Evolutionary conservation across 192 early-diverging fungal species (phyloP).

Genomic region (Backusella liffmaniae): DNA sequence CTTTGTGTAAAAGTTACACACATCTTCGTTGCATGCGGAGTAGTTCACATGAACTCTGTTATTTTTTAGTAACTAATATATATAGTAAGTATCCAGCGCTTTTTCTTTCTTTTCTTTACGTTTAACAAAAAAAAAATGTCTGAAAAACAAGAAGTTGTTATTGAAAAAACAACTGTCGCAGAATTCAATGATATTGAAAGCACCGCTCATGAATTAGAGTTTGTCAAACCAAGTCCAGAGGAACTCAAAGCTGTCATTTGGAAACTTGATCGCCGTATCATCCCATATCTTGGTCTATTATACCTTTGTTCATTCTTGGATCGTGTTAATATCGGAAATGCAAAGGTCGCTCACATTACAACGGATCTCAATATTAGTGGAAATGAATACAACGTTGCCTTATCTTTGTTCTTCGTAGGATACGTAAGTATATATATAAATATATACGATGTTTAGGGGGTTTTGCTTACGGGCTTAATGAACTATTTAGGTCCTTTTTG

Average conservation of each 20-base stretch:
- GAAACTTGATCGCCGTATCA: constrained; percentile 63
- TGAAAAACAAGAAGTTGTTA: neutral
- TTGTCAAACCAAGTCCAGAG: constrained; percentile 13
- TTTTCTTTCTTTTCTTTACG: neutral
- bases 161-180: neutral
- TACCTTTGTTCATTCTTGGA: constrained; percentile 73
- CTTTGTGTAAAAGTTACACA: constrained; percentile 1
- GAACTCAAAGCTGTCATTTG: constrained; percentile 44
- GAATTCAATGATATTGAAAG: constrained; percentile 1
- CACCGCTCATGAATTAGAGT: neutral
- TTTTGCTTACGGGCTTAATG: neutral
- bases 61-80: neutral
- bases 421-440: constrained; percentile 37
- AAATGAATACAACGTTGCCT: constrained; percentile 54
- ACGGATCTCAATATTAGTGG: constrained; percentile 43
- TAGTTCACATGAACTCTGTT: neutral
- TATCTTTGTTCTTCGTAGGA: constrained; percentile 72
- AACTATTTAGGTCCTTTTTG: constrained; percentile 58
- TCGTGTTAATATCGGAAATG: constrained; percentile 71
- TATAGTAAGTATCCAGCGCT: neutral
- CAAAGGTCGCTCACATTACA: constrained; percentile 52
- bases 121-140: neutral
- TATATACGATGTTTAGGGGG: neutral
- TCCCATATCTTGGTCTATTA: constrained; percentile 60
- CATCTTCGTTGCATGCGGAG: neutral